phyloP scores from a whole-genome alignment of 306 rosid species.

The Casuarina glauca region DNA sequence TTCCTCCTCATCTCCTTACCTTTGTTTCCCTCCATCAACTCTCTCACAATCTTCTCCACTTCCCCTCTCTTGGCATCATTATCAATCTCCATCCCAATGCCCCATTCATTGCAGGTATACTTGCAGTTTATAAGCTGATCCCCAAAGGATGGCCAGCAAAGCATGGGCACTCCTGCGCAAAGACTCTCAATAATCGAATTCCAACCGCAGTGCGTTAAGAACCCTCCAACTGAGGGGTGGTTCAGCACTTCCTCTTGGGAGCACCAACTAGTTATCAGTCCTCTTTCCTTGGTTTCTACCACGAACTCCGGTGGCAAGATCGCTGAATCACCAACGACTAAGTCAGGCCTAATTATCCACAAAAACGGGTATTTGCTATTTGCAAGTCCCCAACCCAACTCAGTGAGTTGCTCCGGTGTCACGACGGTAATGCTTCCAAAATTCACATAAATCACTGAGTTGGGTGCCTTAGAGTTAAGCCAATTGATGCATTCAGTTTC shows the following conservation, averaged over 20 bases:
- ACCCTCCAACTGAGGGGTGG: slow-evolving; percentile 17
- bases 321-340: background rate
- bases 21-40: background rate
- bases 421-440: slow-evolving; percentile 7
- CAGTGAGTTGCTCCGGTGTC: slow-evolving; percentile 2
- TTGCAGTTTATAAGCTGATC: slow-evolving; percentile 3
- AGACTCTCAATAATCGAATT: slow-evolving; percentile 19
- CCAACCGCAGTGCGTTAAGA: slow-evolving; percentile 21
- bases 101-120: slow-evolving; percentile 6
- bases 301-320: slow-evolving; percentile 6
- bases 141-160: background rate
- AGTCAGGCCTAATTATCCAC: slow-evolving; percentile 26
- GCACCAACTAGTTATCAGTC: slow-evolving; percentile 23
- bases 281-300: slow-evolving; percentile 9
- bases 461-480: slow-evolving; percentile 8
- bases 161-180: slow-evolving; percentile 8
- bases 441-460: slow-evolving; percentile 17
- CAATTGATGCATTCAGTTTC: slow-evolving; percentile 23
- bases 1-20: background rate
- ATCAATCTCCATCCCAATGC: slow-evolving; percentile 2
- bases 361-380: slow-evolving; percentile 10
- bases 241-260: slow-evolving; percentile 22
- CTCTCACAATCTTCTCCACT: background rate
- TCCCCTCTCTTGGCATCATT: background rate
- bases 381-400: slow-evolving; percentile 26